phyloP scores from a whole-genome alignment of 768 basidiomycete species.

The Pleurotus tuber-regium region DNA sequence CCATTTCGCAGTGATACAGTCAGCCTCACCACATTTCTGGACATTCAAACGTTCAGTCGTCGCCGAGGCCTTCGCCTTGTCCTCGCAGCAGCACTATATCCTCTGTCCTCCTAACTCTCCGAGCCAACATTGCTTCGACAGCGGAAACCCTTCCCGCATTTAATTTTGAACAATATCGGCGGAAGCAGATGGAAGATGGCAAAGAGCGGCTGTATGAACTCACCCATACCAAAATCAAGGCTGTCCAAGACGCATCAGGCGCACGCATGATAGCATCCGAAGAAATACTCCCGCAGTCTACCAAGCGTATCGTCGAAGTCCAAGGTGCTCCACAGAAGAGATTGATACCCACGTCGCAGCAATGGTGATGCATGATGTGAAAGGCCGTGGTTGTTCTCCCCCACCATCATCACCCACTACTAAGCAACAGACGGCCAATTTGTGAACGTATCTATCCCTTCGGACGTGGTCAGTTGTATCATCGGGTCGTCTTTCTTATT shows the following conservation, averaged over 20 bases:
- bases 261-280: slow-evolving; percentile 99
- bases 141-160: no score
- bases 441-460: slow-evolving; percentile 98
- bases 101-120: no score
- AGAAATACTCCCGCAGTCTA: slow-evolving; percentile 99
- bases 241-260: slow-evolving; percentile 94
- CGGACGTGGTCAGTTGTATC: slow-evolving; percentile 98
- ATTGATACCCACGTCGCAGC: slow-evolving; percentile 71
- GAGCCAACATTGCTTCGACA: no score
- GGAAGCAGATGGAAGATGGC: no score
- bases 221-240: slow-evolving; percentile 99
- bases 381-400: slow-evolving; percentile 40
- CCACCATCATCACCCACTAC: slow-evolving; percentile 49
- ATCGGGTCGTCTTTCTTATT: slow-evolving; percentile 95
- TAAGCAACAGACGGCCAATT: slow-evolving; percentile 65
- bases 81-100: no score
- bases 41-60: no score
- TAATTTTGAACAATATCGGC: no score
- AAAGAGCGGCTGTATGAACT: no score
- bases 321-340: slow-evolving; percentile 91
- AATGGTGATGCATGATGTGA: slow-evolving; percentile 64
- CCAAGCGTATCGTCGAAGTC: slow-evolving; percentile 97
- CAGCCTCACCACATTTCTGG: no score
- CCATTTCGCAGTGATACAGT: no score
- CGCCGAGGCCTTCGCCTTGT: no score